Conservation (phyloP, 208 protist species). For the Plasmodiophora brassicae region DNA sequence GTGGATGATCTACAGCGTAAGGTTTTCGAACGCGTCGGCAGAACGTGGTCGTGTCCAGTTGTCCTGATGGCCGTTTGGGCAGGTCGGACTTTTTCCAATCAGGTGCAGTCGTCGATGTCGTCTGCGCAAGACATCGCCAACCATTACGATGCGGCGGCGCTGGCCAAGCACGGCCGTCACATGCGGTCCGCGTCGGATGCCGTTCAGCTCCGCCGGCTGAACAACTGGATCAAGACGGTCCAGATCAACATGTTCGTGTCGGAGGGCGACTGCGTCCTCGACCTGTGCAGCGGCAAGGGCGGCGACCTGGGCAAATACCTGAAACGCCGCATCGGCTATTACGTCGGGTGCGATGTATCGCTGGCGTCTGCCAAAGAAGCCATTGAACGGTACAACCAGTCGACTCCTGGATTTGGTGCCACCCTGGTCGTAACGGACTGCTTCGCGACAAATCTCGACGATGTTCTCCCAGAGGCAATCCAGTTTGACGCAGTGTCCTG, state of each 20-base stretch:
- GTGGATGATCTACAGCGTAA: too few species aligned
- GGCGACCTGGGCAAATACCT: neutral
- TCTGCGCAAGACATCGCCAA: neutral
- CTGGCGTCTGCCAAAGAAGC: neutral
- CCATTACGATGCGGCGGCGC: neutral
- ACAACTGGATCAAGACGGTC: neutral
- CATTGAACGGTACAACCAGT: neutral
- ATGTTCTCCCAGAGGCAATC: neutral
- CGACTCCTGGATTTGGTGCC: neutral
- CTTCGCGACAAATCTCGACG: neutral
- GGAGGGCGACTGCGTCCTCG: neutral
- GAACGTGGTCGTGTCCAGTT: too few species aligned
- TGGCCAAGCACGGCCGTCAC: neutral
- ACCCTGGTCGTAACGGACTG: neutral
- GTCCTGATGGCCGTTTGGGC: too few species aligned
- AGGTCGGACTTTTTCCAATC: too few species aligned
- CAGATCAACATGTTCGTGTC: neutral
- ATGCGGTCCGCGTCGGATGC: neutral
- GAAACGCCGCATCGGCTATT: neutral
- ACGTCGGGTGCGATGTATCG: neutral
- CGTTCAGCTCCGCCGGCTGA: neutral
- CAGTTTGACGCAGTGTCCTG: neutral
- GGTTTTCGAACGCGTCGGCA: too few species aligned
- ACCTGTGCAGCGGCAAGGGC: neutral
- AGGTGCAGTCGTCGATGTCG: too few species aligned